Evolutionary conservation across 441 rosid species (phyloP).

Genomic region (Arabidopsis lyrata): DNA sequence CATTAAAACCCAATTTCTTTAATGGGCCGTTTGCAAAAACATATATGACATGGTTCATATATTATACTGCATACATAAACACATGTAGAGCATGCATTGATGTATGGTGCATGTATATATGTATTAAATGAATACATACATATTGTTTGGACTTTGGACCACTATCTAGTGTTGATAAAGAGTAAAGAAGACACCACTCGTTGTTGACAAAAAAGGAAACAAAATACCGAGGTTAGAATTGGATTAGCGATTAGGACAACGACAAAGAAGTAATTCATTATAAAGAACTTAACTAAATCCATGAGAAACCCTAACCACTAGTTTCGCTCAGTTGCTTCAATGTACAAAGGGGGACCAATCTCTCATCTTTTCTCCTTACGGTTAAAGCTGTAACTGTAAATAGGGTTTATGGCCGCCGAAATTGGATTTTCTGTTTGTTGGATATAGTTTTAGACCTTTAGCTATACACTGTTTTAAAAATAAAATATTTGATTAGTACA

Average conservation of each 20-base stretch:
- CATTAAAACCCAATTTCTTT: background rate
- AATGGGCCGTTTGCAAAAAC: background rate
- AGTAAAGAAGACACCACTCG: background rate
- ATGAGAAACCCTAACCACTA: slow-evolving; percentile 44
- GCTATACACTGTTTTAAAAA: background rate
- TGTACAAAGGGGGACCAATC: slow-evolving; percentile 9
- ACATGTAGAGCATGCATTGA: background rate
- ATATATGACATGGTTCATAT: background rate
- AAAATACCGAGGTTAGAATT: background rate
- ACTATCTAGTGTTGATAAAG: slow-evolving; percentile 10
- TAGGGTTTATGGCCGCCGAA: background rate
- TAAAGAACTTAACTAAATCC: slow-evolving; percentile 34
- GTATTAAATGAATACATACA: too few relatives aligned
- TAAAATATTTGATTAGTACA: background rate
- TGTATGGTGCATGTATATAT: too few relatives aligned
- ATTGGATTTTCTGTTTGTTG: background rate
- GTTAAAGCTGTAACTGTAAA: background rate
- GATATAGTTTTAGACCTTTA: background rate
- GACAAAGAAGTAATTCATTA: slow-evolving; percentile 21
- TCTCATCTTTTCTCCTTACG: background rate
- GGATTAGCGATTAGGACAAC: slow-evolving; percentile 18
- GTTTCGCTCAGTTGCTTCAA: slow-evolving; percentile 27
- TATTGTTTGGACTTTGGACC: slow-evolving; percentile 27
- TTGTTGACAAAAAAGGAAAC: background rate
- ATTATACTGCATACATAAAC: background rate